A percentile compares a stretch with the other conserved stretches of the same genome.
Evolutionary conservation across 176 grass and related monocot species (phyloP).

Genomic region (Carex kokanica): DNA sequence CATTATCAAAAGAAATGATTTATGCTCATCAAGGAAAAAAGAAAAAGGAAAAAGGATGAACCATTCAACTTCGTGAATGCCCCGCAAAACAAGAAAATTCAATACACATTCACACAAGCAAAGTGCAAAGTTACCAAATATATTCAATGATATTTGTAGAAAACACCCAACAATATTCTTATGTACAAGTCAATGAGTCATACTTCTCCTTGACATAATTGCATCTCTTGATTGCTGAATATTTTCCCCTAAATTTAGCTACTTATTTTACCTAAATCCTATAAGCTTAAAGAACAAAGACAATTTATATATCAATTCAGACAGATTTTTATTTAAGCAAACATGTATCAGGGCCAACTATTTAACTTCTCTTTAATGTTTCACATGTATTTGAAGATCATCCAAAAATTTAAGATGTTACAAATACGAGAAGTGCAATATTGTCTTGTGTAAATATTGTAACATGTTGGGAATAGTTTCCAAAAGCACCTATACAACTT

Average conservation of each 20-base stretch:
- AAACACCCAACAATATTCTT: neutral
- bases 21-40: neutral
- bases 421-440: neutral
- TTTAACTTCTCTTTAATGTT: neutral
- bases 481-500: neutral
- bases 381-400: neutral
- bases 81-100: neutral
- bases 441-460: neutral
- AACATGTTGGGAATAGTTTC: neutral
- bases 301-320: neutral
- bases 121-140: neutral
- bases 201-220: neutral
- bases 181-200: neutral
- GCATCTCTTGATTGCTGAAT: neutral
- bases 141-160: neutral
- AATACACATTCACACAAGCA: neutral
- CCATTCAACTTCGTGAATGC: neutral
- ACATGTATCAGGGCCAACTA: neutral
- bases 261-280: neutral
- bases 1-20: neutral
- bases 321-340: neutral
- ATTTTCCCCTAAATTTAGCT: neutral
- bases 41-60: neutral
- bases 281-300: neutral
- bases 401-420: neutral